Percentiles rank a stretch among this genome's conserved stretches.
Evolutionary conservation across 768 basidiomycete species (phyloP).

Genomic region (Tricholoma matsutake): DNA sequence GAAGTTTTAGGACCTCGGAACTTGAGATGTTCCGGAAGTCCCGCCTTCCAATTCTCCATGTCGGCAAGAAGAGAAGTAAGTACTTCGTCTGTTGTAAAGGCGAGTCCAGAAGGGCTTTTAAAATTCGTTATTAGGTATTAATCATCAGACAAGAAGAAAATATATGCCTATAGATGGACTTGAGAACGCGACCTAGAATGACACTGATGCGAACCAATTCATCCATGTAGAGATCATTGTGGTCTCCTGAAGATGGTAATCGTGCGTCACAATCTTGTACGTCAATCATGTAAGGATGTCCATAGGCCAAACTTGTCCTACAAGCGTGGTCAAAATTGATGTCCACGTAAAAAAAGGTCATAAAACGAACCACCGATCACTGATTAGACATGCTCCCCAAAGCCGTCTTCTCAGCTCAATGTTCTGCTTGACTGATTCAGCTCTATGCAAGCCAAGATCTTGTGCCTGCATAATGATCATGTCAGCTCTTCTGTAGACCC

Average conservation of each 20-base stretch:
- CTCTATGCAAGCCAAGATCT: slow-evolving; percentile 92
- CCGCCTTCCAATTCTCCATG: slow-evolving; percentile 73
- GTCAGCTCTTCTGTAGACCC: background rate
- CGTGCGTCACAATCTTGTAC: slow-evolving; percentile 95
- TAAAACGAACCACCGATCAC: slow-evolving; percentile 83
- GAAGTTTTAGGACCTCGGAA: slow-evolving; percentile 71
- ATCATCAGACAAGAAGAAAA: background rate
- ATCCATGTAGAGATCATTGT: slow-evolving; percentile 76
- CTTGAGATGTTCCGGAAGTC: slow-evolving; percentile 73
- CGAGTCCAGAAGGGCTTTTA: slow-evolving; percentile 80
- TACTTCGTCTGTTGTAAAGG: slow-evolving; percentile 79
- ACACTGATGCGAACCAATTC: slow-evolving; percentile 92
- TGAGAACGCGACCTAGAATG: slow-evolving; percentile 85
- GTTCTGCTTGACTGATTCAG: slow-evolving; percentile 79
- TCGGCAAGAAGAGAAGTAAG: slow-evolving; percentile 62
- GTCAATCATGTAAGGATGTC: slow-evolving; percentile 95
- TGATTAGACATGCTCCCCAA: slow-evolving; percentile 94
- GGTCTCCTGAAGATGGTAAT: slow-evolving; percentile 84
- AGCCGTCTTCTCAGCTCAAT: slow-evolving; percentile 86
- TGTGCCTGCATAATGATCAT: slow-evolving; percentile 63
- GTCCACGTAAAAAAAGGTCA: slow-evolving; percentile 5
- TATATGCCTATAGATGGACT: slow-evolving; percentile 85
- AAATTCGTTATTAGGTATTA: slow-evolving; percentile 3
- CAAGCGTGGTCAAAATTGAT: background rate
- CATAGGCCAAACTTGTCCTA: slow-evolving; percentile 86